Evolutionary conservation across 345 rosid genomes (phyloP).

Genomic region (Hibiscus syriacus): DNA sequence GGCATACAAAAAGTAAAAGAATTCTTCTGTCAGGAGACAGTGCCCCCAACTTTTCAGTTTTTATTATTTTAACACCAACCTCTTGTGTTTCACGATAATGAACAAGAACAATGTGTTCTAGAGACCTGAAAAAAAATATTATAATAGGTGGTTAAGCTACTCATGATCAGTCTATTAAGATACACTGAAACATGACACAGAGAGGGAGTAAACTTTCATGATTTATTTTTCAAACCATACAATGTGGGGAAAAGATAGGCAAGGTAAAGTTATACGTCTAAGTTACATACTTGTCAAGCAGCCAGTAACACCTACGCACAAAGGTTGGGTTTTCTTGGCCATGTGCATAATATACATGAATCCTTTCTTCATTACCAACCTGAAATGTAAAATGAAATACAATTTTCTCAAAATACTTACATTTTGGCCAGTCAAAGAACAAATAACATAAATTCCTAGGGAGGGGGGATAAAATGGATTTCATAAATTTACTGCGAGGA

Average conservation of each 20-base stretch:
- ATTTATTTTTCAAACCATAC: constrained; percentile 1
- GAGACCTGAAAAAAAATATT: constrained; percentile 41
- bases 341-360: constrained; percentile 98
- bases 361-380: constrained; percentile 95
- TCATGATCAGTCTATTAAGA: neutral
- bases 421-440: constrained; percentile 1
- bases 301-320: constrained; percentile 99
- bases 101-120: constrained; percentile 91
- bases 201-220: neutral
- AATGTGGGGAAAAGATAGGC: neutral
- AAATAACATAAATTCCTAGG: neutral
- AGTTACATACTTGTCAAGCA: constrained; percentile 83
- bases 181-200: neutral
- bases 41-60: neutral
- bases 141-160: constrained; percentile 11
- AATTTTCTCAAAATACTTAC: neutral
- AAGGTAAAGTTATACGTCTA: constrained; percentile 3
- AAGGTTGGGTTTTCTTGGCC: constrained; percentile 89
- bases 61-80: constrained; percentile 40
- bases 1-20: constrained; percentile 4
- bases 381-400: constrained; percentile 16
- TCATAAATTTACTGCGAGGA: neutral
- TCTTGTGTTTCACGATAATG: constrained; percentile 96
- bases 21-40: neutral
- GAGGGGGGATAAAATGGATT: neutral